phyloP scores from a whole-genome alignment of 2,329 filamentous ascomycete species.

The Exophiala alcalophila region DNA sequence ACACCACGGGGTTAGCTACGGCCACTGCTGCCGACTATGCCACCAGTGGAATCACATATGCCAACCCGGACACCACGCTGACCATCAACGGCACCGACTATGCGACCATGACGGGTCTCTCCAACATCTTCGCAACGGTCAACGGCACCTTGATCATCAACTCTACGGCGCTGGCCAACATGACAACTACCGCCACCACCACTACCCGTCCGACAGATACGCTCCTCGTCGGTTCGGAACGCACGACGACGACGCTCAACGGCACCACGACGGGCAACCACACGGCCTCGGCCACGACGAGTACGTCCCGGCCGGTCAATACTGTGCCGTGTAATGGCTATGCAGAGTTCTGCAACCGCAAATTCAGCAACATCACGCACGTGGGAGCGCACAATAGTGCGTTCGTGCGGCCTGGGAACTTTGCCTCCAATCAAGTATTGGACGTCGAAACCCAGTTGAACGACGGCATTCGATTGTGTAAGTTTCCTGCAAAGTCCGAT shows the following conservation, averaged over 20 bases:
- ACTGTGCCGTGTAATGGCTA: slow-evolving; percentile 78
- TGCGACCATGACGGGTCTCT: slow-evolving; percentile 26
- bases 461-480: slow-evolving; percentile 63
- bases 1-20: slow-evolving; percentile 20
- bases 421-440: slow-evolving; percentile 71
- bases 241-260: slow-evolving; percentile 43
- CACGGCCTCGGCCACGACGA: slow-evolving; percentile 47
- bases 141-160: slow-evolving; percentile 19
- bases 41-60: slow-evolving; percentile 32
- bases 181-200: slow-evolving; percentile 34
- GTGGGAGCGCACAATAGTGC: slow-evolving; percentile 79
- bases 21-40: slow-evolving; percentile 27
- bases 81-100: slow-evolving; percentile 32
- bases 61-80: slow-evolving; percentile 29
- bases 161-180: slow-evolving; percentile 24
- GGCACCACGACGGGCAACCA: slow-evolving; percentile 48
- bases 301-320: slow-evolving; percentile 56
- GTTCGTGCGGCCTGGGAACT: slow-evolving; percentile 67
- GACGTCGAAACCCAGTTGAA: slow-evolving; percentile 69
- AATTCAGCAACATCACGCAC: slow-evolving; percentile 78
- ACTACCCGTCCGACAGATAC: slow-evolving; percentile 36
- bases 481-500: too few species aligned
- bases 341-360: slow-evolving; percentile 70
- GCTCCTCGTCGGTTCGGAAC: slow-evolving; percentile 40
- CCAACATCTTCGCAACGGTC: slow-evolving; percentile 23